Evolutionary conservation across 495 filamentous ascomycete species (phyloP).

Genomic region (Clavariopsis aquatica): DNA sequence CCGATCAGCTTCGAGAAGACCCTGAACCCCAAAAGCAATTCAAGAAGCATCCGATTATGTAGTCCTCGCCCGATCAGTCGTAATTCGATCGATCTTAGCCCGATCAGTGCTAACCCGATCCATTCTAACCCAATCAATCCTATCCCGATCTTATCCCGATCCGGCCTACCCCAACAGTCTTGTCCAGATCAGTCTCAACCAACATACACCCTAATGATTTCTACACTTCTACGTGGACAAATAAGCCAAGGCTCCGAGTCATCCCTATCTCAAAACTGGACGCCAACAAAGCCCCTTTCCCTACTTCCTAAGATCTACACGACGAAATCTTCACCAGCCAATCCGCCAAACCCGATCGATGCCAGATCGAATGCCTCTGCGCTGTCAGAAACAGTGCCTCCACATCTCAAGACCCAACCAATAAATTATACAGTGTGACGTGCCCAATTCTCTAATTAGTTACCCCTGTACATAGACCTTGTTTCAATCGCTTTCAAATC

Average conservation of each 20-base stretch:
- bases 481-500: too few relatives aligned
- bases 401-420: constrained; percentile 45
- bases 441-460: constrained; percentile 54
- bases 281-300: neutral
- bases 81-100: too few relatives aligned
- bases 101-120: too few relatives aligned
- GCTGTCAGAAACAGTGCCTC: constrained; percentile 53
- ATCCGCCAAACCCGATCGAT: constrained; percentile 44
- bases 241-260: too few relatives aligned
- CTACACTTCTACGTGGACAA: too few relatives aligned
- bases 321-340: constrained; percentile 41
- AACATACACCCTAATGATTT: too few relatives aligned
- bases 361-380: constrained; percentile 51
- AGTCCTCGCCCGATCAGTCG: too few relatives aligned
- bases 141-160: too few relatives aligned
- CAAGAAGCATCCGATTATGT: constrained; percentile 44
- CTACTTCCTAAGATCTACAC: neutral
- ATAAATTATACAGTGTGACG: constrained; percentile 56
- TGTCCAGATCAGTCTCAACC: too few relatives aligned
- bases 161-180: too few relatives aligned
- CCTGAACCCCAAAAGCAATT: constrained; percentile 34
- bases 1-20: too few relatives aligned
- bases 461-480: constrained; percentile 11
- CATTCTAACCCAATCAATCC: too few relatives aligned
- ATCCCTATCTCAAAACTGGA: constrained; percentile 36